Percentiles rank a stretch among this genome's conserved stretches.
Conservation (phyloP, 371 early-diverging fungal species). For the Apophysomyces sp. region DNA sequence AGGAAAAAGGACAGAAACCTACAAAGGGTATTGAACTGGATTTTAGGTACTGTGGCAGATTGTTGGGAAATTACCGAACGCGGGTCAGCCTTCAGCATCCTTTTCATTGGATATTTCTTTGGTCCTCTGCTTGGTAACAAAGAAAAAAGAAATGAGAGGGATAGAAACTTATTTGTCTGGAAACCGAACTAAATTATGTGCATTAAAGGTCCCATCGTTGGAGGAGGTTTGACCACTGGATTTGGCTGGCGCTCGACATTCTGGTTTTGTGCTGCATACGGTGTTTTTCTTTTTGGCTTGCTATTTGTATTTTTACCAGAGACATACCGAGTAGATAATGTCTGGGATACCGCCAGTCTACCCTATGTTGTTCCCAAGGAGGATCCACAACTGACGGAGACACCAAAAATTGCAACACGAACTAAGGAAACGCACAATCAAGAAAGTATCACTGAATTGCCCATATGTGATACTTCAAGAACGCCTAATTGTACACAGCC, state of each 20-base stretch:
- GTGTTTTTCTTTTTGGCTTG: slow-evolving; percentile 49
- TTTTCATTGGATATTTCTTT: slow-evolving; percentile 58
- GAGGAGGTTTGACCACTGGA: slow-evolving; percentile 36
- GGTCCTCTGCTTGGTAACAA: slow-evolving; percentile 57
- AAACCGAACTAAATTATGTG: background rate
- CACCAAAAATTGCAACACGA: background rate
- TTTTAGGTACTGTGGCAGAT: slow-evolving; percentile 30
- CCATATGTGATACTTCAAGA: background rate
- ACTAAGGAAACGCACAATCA: background rate
- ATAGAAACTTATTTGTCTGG: too few relatives aligned
- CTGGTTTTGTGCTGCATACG: slow-evolving; percentile 66
- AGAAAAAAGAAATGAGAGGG: background rate
- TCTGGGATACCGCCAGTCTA: slow-evolving; percentile 8
- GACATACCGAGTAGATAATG: slow-evolving; percentile 56
- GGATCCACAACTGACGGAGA: background rate
- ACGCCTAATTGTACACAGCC: background rate
- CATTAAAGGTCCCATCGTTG: slow-evolving; percentile 37
- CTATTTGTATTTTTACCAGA: slow-evolving; percentile 68
- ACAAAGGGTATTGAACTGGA: background rate
- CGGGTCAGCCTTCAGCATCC: slow-evolving; percentile 41
- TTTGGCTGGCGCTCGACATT: slow-evolving; percentile 69
- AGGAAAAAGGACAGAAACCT: background rate
- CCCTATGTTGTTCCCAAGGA: background rate
- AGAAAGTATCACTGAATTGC: background rate
- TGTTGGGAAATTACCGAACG: slow-evolving; percentile 39